Conservation (phyloP, 2,329 filamentous ascomycete species). For the Sordariomycetes sp. region DNA sequence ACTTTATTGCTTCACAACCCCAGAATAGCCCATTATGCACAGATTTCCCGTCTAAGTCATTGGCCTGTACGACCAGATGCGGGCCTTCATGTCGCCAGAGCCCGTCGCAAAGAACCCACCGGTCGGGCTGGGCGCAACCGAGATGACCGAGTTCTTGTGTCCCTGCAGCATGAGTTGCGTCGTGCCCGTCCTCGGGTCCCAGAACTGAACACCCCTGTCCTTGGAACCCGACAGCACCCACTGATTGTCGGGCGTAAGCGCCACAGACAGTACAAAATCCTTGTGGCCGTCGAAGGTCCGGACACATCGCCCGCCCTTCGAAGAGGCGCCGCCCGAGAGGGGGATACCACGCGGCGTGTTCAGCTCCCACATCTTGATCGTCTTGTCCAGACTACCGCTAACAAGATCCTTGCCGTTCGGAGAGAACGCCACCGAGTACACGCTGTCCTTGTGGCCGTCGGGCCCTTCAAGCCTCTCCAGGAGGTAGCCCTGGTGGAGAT, state of each 20-base stretch:
- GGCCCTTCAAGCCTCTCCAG: slow-evolving; percentile 87
- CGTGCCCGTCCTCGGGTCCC: slow-evolving; percentile 87
- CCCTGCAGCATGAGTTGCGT: slow-evolving; percentile 98
- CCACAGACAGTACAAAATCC: slow-evolving; percentile 96
- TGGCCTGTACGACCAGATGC: slow-evolving; percentile 86
- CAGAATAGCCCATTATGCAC: background rate
- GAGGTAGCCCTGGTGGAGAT: slow-evolving; percentile 74
- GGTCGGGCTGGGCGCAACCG: slow-evolving; percentile 83
- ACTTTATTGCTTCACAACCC: background rate
- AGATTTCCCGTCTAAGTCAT: background rate
- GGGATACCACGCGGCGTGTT: slow-evolving; percentile 58
- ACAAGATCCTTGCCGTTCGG: slow-evolving; percentile 89
- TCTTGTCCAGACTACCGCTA: slow-evolving; percentile 91
- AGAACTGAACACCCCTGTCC: slow-evolving; percentile 95
- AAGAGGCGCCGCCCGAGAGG: slow-evolving; percentile 52
- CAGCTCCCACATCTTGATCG: slow-evolving; percentile 99
- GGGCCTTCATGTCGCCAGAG: slow-evolving; percentile 92
- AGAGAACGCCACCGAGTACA: slow-evolving; percentile 93
- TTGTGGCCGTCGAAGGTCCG: slow-evolving; percentile 96
- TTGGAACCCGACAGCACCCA: slow-evolving; percentile 98
- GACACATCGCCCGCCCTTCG: slow-evolving; percentile 85
- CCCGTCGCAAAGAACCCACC: slow-evolving; percentile 89
- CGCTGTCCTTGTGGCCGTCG: slow-evolving; percentile 91
- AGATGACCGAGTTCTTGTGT: slow-evolving; percentile 98
- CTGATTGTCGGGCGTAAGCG: slow-evolving; percentile 81